These are phyloP conservation scores for Oryza nivara DNA, from an alignment of 176 grass and related monocot species.

Conservation along the genomic window DNA sequence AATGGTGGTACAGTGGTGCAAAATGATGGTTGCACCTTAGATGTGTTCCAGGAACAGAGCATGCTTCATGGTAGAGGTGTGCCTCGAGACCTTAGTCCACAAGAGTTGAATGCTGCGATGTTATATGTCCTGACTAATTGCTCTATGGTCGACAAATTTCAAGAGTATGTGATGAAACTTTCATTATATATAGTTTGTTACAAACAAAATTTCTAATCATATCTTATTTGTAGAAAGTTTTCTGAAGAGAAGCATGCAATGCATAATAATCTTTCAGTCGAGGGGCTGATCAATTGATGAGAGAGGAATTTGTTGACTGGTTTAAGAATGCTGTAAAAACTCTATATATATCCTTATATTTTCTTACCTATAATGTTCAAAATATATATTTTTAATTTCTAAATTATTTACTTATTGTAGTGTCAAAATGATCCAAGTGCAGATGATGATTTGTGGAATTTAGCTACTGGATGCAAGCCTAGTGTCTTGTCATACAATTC, in stretches of 20 bases:
- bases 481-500: no score
- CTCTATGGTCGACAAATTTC: neutral
- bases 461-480: no score
- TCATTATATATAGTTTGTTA: neutral
- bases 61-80: constrained; percentile 7
- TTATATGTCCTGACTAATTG: constrained; percentile 8
- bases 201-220: no score
- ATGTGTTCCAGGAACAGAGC: constrained; percentile 9
- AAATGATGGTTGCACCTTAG: constrained; percentile 18
- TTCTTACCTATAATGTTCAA: no score
- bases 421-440: no score
- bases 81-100: neutral
- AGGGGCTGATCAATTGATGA: no score
- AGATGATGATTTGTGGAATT: no score
- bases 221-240: no score
- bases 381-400: no score
- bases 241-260: no score
- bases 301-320: constrained; percentile 7
- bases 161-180: constrained; percentile 12
- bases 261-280: no score
- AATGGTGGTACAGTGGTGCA: neutral
- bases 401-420: neutral
- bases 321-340: neutral
- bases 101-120: constrained; percentile 11
- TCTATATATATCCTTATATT: no score